These are phyloP conservation scores for Metroxylon sagu DNA, from an alignment of 176 grass and related monocot species.

Conservation along the genomic window DNA sequence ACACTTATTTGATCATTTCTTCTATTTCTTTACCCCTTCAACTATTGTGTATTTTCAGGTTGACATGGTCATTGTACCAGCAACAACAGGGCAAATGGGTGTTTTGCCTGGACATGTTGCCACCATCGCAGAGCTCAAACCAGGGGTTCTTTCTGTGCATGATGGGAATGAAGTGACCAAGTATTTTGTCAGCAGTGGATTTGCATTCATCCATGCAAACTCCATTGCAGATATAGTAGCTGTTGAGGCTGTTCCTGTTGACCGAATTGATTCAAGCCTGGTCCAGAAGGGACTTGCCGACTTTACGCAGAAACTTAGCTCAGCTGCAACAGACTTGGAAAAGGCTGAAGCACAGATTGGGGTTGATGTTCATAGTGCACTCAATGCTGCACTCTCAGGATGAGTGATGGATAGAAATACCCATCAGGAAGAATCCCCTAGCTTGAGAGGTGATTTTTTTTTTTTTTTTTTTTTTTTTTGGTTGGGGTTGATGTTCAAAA, in stretches of 20 bases:
- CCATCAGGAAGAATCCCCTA: too few relatives aligned
- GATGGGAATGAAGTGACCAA: constrained; percentile 80
- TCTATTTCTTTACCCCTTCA: too few relatives aligned
- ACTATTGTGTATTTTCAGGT: constrained; percentile 44
- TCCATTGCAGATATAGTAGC: constrained; percentile 91
- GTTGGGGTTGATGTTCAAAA: neutral
- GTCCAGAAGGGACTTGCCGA: constrained; percentile 83
- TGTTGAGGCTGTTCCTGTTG: constrained; percentile 76
- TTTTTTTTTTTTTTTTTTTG: too few relatives aligned
- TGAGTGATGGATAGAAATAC: too few relatives aligned
- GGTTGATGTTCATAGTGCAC: constrained; percentile 90
- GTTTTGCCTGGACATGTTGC: constrained; percentile 93
- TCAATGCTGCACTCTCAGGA: constrained; percentile 50
- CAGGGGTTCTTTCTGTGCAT: constrained; percentile 84
- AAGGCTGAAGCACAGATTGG: constrained; percentile 98
- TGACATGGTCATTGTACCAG: constrained; percentile 95
- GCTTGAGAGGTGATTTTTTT: too few relatives aligned
- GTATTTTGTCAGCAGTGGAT: constrained; percentile 97
- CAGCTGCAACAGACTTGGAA: constrained; percentile 73
- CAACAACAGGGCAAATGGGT: constrained; percentile 95
- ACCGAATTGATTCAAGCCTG: constrained; percentile 57
- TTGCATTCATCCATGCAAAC: constrained; percentile 94
- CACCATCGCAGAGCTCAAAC: constrained; percentile 85
- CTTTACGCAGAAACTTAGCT: constrained; percentile 82
- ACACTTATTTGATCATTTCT: too few relatives aligned